phyloP scores from a whole-genome alignment of 345 rosid genomes.

The Heritiera fomes region DNA sequence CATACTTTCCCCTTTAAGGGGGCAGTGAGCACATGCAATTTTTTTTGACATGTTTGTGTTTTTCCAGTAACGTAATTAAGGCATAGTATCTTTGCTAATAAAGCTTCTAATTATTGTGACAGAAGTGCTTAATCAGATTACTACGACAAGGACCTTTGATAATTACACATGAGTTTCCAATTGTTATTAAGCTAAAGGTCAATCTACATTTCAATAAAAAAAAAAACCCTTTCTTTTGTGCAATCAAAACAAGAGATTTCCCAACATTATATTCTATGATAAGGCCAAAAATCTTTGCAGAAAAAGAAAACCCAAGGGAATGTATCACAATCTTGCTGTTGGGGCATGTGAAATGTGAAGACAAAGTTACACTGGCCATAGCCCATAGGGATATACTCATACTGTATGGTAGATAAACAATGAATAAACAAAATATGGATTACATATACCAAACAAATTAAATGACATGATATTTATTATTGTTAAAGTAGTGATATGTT shows the following conservation, averaged over 20 bases:
- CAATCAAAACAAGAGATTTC: background rate
- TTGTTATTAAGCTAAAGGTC: background rate
- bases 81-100: background rate
- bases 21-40: background rate
- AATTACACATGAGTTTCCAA: background rate
- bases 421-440: too few relatives aligned
- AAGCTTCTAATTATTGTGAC: background rate
- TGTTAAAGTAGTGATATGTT: too few relatives aligned
- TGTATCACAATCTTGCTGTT: background rate
- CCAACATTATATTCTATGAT: background rate
- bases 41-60: background rate
- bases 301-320: background rate
- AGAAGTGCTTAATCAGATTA: background rate
- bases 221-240: background rate
- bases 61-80: background rate
- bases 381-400: too few relatives aligned
- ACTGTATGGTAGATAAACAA: too few relatives aligned
- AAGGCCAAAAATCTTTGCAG: background rate
- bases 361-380: slow-evolving; percentile 3
- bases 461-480: too few relatives aligned
- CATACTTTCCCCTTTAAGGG: background rate
- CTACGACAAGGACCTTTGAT: background rate
- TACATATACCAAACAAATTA: too few relatives aligned
- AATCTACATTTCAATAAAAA: background rate
- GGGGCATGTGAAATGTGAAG: background rate